Base-by-base conservation (phyloP, 2,329 filamentous ascomycete species). In the Huntiella bhutanensis region DNA sequence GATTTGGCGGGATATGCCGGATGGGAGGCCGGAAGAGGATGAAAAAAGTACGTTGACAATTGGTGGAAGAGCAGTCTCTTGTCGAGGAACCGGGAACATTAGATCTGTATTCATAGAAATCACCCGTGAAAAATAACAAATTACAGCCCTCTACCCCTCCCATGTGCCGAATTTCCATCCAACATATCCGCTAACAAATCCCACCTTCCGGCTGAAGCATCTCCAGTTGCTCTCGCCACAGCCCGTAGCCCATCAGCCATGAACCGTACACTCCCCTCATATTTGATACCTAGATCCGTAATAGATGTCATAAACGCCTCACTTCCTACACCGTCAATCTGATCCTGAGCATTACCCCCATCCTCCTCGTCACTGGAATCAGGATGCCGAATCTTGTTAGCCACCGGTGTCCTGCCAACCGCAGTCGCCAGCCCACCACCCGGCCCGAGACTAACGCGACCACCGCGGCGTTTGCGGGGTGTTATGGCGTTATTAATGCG, bases 141-240 rank as follows among this genome's bases (percentile, higher is more conserved):
- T 13, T 17, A 28, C 6, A 16, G 5, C 40, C 17, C 17, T 32
- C 22, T 33, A 42, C 32, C 16, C 11, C n/a, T 33, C 12, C 32
- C 41, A 34, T 33, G 28, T 5, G 17, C 32, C 10, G 16, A 32
- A 13, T 49, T 51, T 55, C 67, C 68, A 54, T 87, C 80, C 39
- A 93, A 60, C 65, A 80, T 82, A 59, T 93, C 84, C 0, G 82
- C 84, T 50, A 94, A 58, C 50, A 81, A 75, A 60, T 91, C 83
- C 81, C 86, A 88, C 57, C 78, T 74, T 32, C 71, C 56, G 55
- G 69, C 61, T 36, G 66, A 63, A 11, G 60, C 57, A 46, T 83
- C 76, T 22, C 75, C 75, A 41, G 81, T 79, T 33, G 79, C 81
- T 54, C 86, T 71, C 43, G 83, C 78, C 7, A 91, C 74, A 7